Conservation (phyloP, 345 rosid genomes). For the Dimocarpus longan region DNA sequence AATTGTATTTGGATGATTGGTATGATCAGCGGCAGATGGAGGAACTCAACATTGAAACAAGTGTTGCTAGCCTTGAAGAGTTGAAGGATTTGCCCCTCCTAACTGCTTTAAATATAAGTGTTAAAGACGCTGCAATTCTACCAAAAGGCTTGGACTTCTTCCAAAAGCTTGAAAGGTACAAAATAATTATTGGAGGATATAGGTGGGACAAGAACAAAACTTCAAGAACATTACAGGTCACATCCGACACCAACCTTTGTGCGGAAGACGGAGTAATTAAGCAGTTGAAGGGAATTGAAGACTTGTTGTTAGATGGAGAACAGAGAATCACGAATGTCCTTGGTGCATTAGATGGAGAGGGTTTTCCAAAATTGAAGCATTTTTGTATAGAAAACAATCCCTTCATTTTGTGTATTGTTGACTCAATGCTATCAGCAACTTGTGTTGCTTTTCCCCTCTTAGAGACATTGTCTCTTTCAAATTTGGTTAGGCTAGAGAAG, state of each 20-base stretch:
- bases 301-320: conserved; percentile 1
- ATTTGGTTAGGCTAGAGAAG: conserved; percentile 10
- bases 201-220: no score
- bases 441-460: background rate
- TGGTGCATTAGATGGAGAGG: background rate
- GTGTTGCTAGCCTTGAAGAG: conserved; percentile 8
- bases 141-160: no score
- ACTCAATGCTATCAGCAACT: background rate
- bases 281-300: conserved; percentile 7
- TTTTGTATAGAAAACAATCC: background rate
- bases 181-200: background rate
- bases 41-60: background rate
- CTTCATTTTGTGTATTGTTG: background rate
- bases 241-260: no score
- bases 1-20: conserved; percentile 21
- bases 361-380: conserved; percentile 22
- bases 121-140: background rate
- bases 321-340: background rate
- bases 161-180: no score
- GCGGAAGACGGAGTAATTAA: background rate
- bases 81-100: conserved; percentile 20
- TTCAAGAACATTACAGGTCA: no score
- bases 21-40: conserved; percentile 19
- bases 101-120: background rate
- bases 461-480: conserved; percentile 10